Evolutionary conservation across 2,329 filamentous ascomycete species (phyloP), one percentile per base, ranked within the genome.

Genomic region (Passalora sequoiae): DNA sequence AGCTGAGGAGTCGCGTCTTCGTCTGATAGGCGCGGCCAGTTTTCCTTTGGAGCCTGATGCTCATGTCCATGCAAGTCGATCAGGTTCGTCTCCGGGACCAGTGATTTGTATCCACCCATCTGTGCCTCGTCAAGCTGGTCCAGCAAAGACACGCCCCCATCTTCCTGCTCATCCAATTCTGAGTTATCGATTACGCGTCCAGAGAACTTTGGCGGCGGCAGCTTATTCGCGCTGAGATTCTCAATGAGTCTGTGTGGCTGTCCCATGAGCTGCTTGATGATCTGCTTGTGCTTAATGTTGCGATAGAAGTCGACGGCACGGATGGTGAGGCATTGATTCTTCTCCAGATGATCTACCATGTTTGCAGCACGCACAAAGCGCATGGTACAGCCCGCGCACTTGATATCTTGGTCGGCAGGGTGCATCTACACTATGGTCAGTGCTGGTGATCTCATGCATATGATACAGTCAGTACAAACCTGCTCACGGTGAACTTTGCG

Each of bases 281-380:
- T 63, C 22, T 68, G 59, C 53, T 75, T 78, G 56, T 76, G 71
- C 12, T 71, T 65, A 16, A 76, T 66, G 35, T 73, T 65, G n/a
- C 66, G 65, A 12, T 67, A 58, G 46, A 79, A 76, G 9, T 72
- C 62, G 0, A 58, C 46, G 1, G 63, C 51, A 2, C 50, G 54
- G 47, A 79, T 73, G 2, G 58, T 60, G 0, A 50, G 36, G 55
- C 78, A 82, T 25, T 71, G 58, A 15, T 70, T 70, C 7, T 67
- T 64, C 53, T 81, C 77, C 15, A 81, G 67, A 51, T 82, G 78
- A 12, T 62, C 61, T 44, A 80, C 71, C 28, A 79, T 60, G 4
- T 65, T 63, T 5, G 67, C 62, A 0, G 76, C 76, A 7, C 67
- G 66, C 9, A 60, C 62, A 59, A 78, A 81, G 2, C 64, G 56